Evolutionary conservation across 495 filamentous ascomycete genomes (phyloP).

Genomic region (Terfezia claveryi): DNA sequence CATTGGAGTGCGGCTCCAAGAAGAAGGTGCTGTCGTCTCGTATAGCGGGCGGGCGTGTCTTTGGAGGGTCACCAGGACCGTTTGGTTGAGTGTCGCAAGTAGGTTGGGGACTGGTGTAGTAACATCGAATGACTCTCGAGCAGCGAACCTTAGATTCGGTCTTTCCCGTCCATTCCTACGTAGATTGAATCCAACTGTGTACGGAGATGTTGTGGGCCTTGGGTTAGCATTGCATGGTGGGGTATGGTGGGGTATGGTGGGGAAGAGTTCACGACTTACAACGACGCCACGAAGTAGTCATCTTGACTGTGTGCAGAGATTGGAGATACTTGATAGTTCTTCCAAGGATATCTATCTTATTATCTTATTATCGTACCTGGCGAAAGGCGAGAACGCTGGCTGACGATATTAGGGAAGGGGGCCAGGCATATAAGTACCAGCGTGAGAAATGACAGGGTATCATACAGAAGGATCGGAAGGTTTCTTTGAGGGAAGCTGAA

Average conservation of each 20-base stretch:
- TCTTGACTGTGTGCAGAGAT: conserved; percentile 24
- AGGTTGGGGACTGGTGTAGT: conserved; percentile 20
- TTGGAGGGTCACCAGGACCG: conserved; percentile 15
- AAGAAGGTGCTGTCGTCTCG: conserved; percentile 17
- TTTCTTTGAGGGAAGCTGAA: no score
- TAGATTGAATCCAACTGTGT: conserved; percentile 59
- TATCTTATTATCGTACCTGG: background rate
- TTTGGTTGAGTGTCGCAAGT: conserved; percentile 12
- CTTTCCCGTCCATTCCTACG: conserved; percentile 20
- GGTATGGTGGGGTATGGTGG: conserved; percentile 3
- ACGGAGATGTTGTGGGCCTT: conserved; percentile 43
- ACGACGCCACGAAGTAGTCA: conserved; percentile 72
- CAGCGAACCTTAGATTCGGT: conserved; percentile 1
- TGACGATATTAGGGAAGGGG: no score
- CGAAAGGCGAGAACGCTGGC: no score
- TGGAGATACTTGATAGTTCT: no score
- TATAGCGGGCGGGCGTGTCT: conserved; percentile 18
- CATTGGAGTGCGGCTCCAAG: conserved; percentile 32
- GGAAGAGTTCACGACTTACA: conserved; percentile 33
- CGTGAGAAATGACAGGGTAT: no score
- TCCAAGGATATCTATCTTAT: conserved; percentile 7
- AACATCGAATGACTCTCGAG: conserved; percentile 7
- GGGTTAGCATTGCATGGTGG: conserved; percentile 1
- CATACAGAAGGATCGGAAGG: no score
- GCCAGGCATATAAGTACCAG: no score